Evolutionary conservation across 1,139 yeast genomes (phyloP), one percentile per base, ranked within the genome.

Genomic region (Pichia terricola): DNA sequence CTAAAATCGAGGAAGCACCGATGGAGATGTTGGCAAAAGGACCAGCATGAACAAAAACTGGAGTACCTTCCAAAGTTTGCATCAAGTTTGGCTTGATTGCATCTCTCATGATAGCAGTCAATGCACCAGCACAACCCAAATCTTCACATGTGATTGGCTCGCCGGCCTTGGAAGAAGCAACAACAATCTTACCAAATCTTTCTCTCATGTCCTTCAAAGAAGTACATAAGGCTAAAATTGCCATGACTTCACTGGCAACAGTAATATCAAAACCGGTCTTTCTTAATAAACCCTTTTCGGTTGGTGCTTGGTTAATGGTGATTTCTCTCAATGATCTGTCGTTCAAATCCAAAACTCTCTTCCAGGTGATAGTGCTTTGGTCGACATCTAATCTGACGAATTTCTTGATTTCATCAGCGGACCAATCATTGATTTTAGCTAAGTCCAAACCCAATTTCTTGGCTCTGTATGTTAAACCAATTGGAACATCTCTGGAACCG

Each of bases 31-130:
- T 91, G 56, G 98, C 98, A 63, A 91, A 91, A 42, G 98, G 98
- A 53, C 98, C 98, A 47, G 97, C 97, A 63, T 91, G 98, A 43
- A 91, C 96, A 58, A 91, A 81, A 38, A 91, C 98, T 34, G 98
- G 98, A 28, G 97, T 88, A 52, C 98, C 98, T 68, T 91, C 98
- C 55, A 91, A 75, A 44, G 97, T 87, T 69, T 91, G 98, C 98
- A 91, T 91, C 61, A 91, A 70, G 64, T 89, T 91, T 54, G 98
- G 98, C 70, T 91, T 89, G 62, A 91, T 84, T 37, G 98, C 96
- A 63, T 91, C 98, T 70, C 88, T 89, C 72, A 91, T 76, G 57
- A 91, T 70, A 10, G 97, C 98, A 50, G 96, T 84, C 63, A 91
- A 73, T 26, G 98, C 97, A 62, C 98, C 98, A 40, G 96, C 97